Evolutionary conservation across 1,284 basidiomycete species (phyloP).

Genomic region (Moniliophthora roreri): DNA sequence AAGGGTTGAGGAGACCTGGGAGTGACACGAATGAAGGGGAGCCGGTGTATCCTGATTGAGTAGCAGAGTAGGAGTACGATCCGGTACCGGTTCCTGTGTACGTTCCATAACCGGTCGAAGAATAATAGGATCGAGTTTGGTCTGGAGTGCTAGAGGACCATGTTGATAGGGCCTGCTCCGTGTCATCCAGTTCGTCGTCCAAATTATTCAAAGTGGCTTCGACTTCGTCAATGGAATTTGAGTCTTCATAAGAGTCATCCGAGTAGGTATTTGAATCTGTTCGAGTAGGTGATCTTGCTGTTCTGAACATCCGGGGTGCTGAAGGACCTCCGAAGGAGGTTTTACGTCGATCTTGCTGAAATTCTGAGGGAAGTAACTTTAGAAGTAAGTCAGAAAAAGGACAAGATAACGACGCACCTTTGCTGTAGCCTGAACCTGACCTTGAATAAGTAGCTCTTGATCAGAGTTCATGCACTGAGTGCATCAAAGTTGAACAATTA

Average conservation of each 20-base stretch:
- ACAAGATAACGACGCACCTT: too few species aligned
- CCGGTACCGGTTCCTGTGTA: constrained; percentile 35
- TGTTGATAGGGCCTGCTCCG: constrained; percentile 58
- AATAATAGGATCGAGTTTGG: constrained; percentile 13
- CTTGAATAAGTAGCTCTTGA: too few species aligned
- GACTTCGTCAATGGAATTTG: constrained; percentile 58
- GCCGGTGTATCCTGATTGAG: constrained; percentile 34
- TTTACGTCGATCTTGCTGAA: not conserved
- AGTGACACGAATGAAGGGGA: constrained; percentile 45
- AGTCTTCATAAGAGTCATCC: constrained; percentile 42
- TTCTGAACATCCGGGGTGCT: constrained; percentile 7
- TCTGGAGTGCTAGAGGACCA: constrained; percentile 46
- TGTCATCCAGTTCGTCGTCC: constrained; percentile 61
- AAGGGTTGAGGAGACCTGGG: constrained; percentile 32
- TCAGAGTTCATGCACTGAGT: too few species aligned
- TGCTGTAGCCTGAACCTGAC: too few species aligned
- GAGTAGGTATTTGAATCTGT: constrained; percentile 12
- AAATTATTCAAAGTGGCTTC: constrained; percentile 64
- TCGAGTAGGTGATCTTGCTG: constrained; percentile 10
- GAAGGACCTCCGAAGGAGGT: not conserved
- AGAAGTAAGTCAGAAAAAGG: too few species aligned
- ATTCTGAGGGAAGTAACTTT: too few species aligned
- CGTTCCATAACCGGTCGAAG: constrained; percentile 34
- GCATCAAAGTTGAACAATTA: not conserved
- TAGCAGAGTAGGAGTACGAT: constrained; percentile 28